Percentiles rank a stretch among this genome's conserved stretches.
These are phyloP conservation scores for Cornus florida DNA, from an alignment of 148 eudicot species.

Conservation along the genomic window DNA sequence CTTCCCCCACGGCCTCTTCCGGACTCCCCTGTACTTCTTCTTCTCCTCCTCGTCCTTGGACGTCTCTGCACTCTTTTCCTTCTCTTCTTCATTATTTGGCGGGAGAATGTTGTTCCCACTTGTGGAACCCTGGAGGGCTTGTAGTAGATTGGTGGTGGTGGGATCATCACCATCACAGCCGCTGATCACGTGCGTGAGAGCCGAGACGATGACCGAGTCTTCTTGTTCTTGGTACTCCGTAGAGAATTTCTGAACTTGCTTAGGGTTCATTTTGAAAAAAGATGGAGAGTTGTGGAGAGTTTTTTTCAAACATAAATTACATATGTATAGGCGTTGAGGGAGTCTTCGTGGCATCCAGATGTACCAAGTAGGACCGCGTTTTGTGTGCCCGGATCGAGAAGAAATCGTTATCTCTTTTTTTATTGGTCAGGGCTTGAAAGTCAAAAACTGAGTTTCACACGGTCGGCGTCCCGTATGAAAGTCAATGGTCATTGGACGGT, in stretches of 20 bases:
- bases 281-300: background rate
- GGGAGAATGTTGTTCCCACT: constrained; percentile 17
- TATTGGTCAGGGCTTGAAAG: no score
- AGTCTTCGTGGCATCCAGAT: no score
- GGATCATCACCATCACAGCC: constrained; percentile 2
- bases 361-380: no score
- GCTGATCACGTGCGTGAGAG: constrained; percentile 40
- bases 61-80: background rate
- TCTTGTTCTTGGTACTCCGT: constrained; percentile 15
- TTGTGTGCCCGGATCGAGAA: no score
- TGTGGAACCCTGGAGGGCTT: background rate
- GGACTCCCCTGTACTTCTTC: constrained; percentile 56
- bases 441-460: no score
- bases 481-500: no score
- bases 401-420: no score
- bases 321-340: no score
- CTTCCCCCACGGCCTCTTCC: constrained; percentile 71
- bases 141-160: no score
- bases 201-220: constrained; percentile 38
- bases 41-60: constrained; percentile 1
- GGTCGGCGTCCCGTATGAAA: no score
- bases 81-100: constrained; percentile 10
- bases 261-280: background rate
- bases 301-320: no score
- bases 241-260: background rate